A percentile compares a stretch with the other conserved stretches of the same genome.
phyloP scores from a whole-genome alignment of 768 basidiomycete species.

The Kondoa subrosea region DNA sequence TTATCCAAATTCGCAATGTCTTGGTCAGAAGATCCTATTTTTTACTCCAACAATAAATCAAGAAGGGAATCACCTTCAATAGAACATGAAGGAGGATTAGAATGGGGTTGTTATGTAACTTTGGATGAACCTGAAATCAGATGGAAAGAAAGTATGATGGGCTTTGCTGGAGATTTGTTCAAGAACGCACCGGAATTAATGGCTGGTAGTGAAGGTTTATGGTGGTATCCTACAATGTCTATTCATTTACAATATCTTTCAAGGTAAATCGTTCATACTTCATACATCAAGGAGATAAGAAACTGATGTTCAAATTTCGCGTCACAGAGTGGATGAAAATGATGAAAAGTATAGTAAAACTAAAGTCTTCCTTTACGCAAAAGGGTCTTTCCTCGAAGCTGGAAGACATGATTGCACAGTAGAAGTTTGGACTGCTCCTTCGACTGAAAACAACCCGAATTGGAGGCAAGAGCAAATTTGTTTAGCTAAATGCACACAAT shows the following conservation, averaged over 20 bases:
- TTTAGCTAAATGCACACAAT: neutral
- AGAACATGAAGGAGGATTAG: neutral
- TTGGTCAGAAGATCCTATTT: neutral
- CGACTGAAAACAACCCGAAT: neutral
- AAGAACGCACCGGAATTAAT: conserved; percentile 1
- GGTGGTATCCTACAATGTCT: conserved; percentile 6
- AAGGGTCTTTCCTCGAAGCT: neutral
- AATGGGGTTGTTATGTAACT: neutral
- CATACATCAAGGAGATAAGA: too few species aligned
- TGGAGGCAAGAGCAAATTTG: neutral
- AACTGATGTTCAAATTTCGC: too few species aligned
- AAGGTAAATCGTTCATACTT: neutral
- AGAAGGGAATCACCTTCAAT: neutral
- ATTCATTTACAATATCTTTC: neutral
- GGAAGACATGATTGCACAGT: conserved; percentile 5
- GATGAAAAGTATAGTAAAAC: neutral
- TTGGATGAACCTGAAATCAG: neutral
- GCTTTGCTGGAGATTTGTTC: conserved; percentile 6
- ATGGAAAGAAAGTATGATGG: conserved; percentile 1
- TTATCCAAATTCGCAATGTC: neutral
- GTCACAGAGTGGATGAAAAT: neutral
- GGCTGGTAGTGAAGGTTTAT: neutral
- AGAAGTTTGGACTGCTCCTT: neutral
- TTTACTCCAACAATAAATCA: neutral
- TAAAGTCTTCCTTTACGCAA: conserved; percentile 1